These are phyloP conservation scores for Pelargonium myrrhifolium DNA, from an alignment of 441 rosid species.

Conservation along the genomic window DNA sequence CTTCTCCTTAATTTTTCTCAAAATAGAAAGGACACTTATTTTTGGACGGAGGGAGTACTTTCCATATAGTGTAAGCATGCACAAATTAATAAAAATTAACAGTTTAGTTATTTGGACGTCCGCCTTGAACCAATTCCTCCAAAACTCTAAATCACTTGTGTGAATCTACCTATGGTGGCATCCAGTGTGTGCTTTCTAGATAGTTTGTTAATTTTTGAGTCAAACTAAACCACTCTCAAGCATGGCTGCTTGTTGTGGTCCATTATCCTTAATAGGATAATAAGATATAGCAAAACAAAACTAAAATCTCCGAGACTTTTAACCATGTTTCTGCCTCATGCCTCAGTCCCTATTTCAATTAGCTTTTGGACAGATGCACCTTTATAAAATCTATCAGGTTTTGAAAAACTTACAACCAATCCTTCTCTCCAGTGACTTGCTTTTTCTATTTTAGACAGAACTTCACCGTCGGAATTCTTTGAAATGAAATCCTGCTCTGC, in stretches of 20 bases:
- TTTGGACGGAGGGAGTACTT: no score
- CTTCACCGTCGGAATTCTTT: conserved; percentile 32
- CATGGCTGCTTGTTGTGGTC: neutral
- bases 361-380: conserved; percentile 9
- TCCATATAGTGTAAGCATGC: no score
- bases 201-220: neutral
- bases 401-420: conserved; percentile 61
- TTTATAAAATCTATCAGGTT: conserved; percentile 16
- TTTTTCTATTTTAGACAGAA: conserved; percentile 46
- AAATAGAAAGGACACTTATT: no score
- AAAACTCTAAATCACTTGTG: neutral
- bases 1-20: no score
- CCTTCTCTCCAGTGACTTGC: conserved; percentile 57
- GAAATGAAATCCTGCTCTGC: conserved; percentile 54
- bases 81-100: no score
- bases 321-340: neutral
- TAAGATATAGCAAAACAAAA: neutral
- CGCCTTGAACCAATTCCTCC: neutral
- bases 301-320: neutral
- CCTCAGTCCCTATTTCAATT: neutral
- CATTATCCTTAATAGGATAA: neutral
- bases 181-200: neutral
- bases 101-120: neutral
- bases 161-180: neutral
- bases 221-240: neutral